Percentiles rank a stretch among this genome's conserved stretches.
Evolutionary conservation across 2,329 filamentous ascomycete genomes (phyloP).

Genomic region (Calcarisporium arbuscula): DNA sequence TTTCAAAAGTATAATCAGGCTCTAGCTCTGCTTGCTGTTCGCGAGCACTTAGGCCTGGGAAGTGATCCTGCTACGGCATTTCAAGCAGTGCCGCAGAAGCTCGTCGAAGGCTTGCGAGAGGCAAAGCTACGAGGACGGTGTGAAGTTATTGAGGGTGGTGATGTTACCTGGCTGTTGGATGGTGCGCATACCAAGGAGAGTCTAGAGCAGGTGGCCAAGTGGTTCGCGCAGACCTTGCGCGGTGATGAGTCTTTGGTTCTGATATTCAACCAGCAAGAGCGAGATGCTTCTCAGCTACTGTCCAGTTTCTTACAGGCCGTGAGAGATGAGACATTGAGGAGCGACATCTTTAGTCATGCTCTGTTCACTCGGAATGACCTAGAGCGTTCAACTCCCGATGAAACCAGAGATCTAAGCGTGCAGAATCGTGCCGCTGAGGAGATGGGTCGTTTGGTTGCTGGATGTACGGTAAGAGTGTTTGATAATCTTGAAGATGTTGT

Average conservation of each 20-base stretch:
- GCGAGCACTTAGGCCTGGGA: conserved; percentile 44
- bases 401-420: conserved; percentile 47
- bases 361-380: conserved; percentile 74
- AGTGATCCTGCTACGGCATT: conserved; percentile 16
- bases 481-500: conserved; percentile 71
- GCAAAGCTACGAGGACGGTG: conserved; percentile 72
- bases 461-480: conserved; percentile 39
- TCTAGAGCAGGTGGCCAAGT: conserved; percentile 66
- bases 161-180: conserved; percentile 72
- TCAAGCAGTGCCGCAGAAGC: conserved; percentile 28
- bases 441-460: conserved; percentile 51
- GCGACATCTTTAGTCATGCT: conserved; percentile 58
- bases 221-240: conserved; percentile 58
- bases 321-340: conserved; percentile 26
- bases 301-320: conserved; percentile 55
- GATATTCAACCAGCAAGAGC: conserved; percentile 90
- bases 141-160: conserved; percentile 52
- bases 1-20: conserved; percentile 56
- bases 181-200: conserved; percentile 86
- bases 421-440: conserved; percentile 60
- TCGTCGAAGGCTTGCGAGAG: conserved; percentile 58
- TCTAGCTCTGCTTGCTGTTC: conserved; percentile 49
- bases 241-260: conserved; percentile 41
- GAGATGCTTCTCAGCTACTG: conserved; percentile 64
- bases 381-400: conserved; percentile 13